A percentile compares a stretch with the other conserved stretches of the same genome.
Conservation (phyloP, 495 filamentous ascomycete species). For the Rhypophila decipiens region DNA sequence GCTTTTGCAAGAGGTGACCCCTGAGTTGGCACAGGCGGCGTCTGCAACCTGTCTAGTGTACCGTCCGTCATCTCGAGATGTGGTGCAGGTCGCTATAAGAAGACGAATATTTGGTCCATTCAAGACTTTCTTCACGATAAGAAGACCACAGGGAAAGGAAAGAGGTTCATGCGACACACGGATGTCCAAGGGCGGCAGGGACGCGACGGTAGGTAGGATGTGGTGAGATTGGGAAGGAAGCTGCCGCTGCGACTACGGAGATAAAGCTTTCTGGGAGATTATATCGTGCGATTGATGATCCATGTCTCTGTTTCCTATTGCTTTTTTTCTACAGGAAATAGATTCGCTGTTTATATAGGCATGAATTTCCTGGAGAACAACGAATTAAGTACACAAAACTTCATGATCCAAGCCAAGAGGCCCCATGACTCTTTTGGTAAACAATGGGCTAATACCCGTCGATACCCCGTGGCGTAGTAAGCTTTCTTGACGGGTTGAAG, state of each 20-base stretch:
- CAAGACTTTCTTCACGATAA: neutral
- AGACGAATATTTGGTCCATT: neutral
- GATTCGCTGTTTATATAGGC: too few species aligned
- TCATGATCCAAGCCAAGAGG: too few species aligned
- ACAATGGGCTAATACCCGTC: too few species aligned
- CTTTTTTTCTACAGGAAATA: too few species aligned
- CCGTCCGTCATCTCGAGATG: constrained; percentile 7
- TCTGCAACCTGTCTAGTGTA: constrained; percentile 4
- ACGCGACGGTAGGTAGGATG: too few species aligned
- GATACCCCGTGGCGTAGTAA: too few species aligned
- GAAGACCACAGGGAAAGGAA: neutral
- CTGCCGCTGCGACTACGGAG: neutral
- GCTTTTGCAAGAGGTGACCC: neutral
- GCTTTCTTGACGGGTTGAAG: too few species aligned
- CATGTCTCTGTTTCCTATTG: neutral
- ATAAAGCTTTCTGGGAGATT: neutral
- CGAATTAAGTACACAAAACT: too few species aligned
- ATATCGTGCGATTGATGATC: neutral
- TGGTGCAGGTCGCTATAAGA: neutral
- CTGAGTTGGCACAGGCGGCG: neutral
- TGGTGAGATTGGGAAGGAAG: too few species aligned
- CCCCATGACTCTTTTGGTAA: too few species aligned
- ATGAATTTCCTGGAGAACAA: too few species aligned
- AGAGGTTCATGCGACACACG: neutral
- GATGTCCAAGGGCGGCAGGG: neutral